A percentile compares a stretch with the other conserved stretches of the same genome.
These are phyloP conservation scores for Fusarium sp. DNA, from an alignment of 2,329 filamentous ascomycete genomes.

Conservation along the genomic window DNA sequence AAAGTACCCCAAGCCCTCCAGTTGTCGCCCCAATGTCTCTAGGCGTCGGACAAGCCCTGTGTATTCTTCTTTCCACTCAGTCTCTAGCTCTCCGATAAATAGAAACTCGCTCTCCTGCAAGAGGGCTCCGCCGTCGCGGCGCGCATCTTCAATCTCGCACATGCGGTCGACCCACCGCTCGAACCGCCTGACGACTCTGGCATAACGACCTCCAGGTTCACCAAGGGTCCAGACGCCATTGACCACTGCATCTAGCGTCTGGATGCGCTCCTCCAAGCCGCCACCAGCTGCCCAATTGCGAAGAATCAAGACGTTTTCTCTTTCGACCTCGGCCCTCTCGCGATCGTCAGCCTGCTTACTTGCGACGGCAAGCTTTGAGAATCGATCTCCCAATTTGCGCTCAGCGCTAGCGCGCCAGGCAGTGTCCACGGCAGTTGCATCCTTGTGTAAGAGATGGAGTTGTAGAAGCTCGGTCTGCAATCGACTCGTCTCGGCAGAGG, in stretches of 20 bases:
- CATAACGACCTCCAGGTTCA: slow-evolving; percentile 67
- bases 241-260: slow-evolving; percentile 67
- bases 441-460: slow-evolving; percentile 72
- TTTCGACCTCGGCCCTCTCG: slow-evolving; percentile 61
- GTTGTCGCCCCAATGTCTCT: slow-evolving; percentile 63
- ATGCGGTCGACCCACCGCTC: slow-evolving; percentile 68
- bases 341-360: slow-evolving; percentile 49
- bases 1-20: slow-evolving; percentile 58
- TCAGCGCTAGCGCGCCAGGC: slow-evolving; percentile 70
- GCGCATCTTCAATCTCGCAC: slow-evolving; percentile 59
- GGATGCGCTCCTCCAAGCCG: slow-evolving; percentile 67
- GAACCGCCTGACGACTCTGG: slow-evolving; percentile 66
- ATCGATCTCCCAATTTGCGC: slow-evolving; percentile 59
- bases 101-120: slow-evolving; percentile 52
- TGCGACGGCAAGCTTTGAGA: slow-evolving; percentile 53
- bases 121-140: slow-evolving; percentile 52
- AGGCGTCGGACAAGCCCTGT: slow-evolving; percentile 64
- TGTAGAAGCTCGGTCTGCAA: slow-evolving; percentile 75
- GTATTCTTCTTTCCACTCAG: slow-evolving; percentile 70
- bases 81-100: slow-evolving; percentile 68
- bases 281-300: slow-evolving; percentile 60
- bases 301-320: slow-evolving; percentile 64
- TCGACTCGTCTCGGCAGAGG: slow-evolving; percentile 67
- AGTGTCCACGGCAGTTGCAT: slow-evolving; percentile 56
- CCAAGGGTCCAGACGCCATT: slow-evolving; percentile 69